Evolutionary conservation across 1,284 basidiomycete genomes (phyloP).

Genomic region (Kwoniella shivajii): DNA sequence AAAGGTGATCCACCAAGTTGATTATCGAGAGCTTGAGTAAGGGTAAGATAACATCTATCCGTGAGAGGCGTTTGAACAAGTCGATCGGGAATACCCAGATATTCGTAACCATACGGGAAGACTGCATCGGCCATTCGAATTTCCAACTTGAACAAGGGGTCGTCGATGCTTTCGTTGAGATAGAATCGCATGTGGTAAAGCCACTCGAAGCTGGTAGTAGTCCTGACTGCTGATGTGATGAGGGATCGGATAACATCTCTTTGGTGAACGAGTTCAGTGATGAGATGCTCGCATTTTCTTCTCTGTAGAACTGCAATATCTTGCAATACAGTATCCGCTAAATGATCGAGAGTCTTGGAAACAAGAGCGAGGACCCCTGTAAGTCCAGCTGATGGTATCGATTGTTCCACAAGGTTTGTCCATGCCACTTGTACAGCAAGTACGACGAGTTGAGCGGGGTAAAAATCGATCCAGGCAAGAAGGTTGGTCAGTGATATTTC

Average conservation of each 20-base stretch:
- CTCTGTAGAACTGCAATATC: constrained; percentile 87
- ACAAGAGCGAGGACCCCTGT: constrained; percentile 73
- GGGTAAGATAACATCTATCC: constrained; percentile 93
- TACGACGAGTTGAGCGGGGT: constrained; percentile 93
- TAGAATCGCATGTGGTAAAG: constrained; percentile 99
- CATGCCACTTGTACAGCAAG: constrained; percentile 92
- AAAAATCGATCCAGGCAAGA: constrained; percentile 87
- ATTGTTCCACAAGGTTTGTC: constrained; percentile 81
- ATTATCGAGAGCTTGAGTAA: constrained; percentile 93
- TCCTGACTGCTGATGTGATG: constrained; percentile 66
- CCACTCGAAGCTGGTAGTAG: constrained; percentile 83
- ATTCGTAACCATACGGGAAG: constrained; percentile 99
- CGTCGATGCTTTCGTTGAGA: constrained; percentile 68
- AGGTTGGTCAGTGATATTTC: constrained; percentile 64
- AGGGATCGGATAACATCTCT: constrained; percentile 88
- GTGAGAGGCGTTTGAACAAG: constrained; percentile 98
- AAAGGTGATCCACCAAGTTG: constrained; percentile 97
- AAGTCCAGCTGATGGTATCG: constrained; percentile 63
- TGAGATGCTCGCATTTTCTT: constrained; percentile 96
- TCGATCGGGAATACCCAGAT: constrained; percentile 93
- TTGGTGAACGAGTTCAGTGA: constrained; percentile 98
- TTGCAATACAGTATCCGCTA: constrained; percentile 92
- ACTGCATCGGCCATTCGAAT: constrained; percentile 88
- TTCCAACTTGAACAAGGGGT: constrained; percentile 75
- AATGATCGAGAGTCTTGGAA: constrained; percentile 80